These are phyloP conservation scores for Tuber calosporum DNA, from an alignment of 495 filamentous ascomycete species.

Conservation along the genomic window DNA sequence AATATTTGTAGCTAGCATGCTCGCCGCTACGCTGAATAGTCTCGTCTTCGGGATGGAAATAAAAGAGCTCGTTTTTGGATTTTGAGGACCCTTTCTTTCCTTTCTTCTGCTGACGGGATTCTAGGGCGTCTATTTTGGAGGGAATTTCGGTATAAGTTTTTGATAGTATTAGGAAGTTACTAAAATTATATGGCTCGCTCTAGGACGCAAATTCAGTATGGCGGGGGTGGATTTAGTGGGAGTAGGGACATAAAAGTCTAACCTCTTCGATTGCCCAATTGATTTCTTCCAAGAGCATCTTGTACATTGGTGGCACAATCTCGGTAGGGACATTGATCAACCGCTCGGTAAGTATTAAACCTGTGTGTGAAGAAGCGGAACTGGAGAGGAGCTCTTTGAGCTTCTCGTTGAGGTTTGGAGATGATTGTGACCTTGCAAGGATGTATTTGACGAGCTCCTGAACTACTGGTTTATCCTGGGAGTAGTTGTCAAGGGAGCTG, in stretches of 20 bases:
- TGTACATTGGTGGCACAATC: constrained; percentile 91
- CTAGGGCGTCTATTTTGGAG: constrained; percentile 66
- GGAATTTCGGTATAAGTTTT: constrained; percentile 84
- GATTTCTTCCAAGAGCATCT: constrained; percentile 89
- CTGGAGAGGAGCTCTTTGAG: constrained; percentile 54
- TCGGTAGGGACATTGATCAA: constrained; percentile 92
- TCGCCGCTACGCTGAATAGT: constrained; percentile 55
- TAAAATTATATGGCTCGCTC: constrained; percentile 85
- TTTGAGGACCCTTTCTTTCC: constrained; percentile 54
- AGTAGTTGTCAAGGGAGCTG: background rate
- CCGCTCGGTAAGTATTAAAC: constrained; percentile 81
- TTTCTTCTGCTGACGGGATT: constrained; percentile 65
- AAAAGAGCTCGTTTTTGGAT: constrained; percentile 54
- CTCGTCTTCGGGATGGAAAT: constrained; percentile 98
- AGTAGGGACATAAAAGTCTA: background rate
- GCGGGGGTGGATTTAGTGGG: background rate
- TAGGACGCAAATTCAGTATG: background rate
- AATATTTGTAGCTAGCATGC: constrained; percentile 67
- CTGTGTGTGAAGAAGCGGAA: constrained; percentile 53
- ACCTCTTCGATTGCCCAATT: constrained; percentile 73
- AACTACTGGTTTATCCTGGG: constrained; percentile 61
- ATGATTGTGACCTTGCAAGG: constrained; percentile 51
- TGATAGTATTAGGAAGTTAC: constrained; percentile 83
- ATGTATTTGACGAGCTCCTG: constrained; percentile 66
- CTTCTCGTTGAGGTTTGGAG: constrained; percentile 48